Evolutionary conservation across 768 basidiomycete genomes (phyloP).

Genomic region (Boletus edulis): DNA sequence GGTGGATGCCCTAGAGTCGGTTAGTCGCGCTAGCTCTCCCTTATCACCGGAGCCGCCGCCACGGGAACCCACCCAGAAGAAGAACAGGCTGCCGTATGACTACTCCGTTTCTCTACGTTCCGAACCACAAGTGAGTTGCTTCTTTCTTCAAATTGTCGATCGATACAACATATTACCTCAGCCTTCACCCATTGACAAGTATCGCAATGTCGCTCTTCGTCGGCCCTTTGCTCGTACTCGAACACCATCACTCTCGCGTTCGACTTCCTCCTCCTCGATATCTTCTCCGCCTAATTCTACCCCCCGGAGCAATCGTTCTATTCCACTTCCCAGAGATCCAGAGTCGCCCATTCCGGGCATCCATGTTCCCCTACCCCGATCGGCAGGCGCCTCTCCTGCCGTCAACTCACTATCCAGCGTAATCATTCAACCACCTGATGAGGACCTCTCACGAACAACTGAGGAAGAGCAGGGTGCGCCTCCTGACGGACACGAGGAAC

Average conservation of each 20-base stretch:
- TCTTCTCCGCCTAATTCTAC: constrained; percentile 66
- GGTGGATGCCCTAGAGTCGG: constrained; percentile 53
- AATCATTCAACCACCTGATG: constrained; percentile 20
- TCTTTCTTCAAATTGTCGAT: background rate
- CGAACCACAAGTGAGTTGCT: constrained; percentile 52
- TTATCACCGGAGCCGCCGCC: constrained; percentile 37
- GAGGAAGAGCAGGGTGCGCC: constrained; percentile 11
- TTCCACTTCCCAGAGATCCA: constrained; percentile 37
- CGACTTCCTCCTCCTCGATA: constrained; percentile 47
- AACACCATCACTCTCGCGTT: constrained; percentile 67
- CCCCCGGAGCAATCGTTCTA: constrained; percentile 53
- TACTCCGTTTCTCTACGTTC: constrained; percentile 60
- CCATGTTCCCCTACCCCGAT: constrained; percentile 51
- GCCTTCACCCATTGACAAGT: constrained; percentile 62
- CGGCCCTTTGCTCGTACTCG: constrained; percentile 50
- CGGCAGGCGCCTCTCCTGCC: constrained; percentile 49
- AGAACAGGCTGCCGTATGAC: constrained; percentile 45
- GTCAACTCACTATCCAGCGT: constrained; percentile 28
- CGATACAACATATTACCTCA: constrained; percentile 24
- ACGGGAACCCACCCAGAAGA: constrained; percentile 45
- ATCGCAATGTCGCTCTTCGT: constrained; percentile 60
- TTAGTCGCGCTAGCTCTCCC: constrained; percentile 55
- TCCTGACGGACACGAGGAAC: constrained; percentile 2
- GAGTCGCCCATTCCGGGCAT: constrained; percentile 48
- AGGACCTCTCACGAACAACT: constrained; percentile 12